Base-by-base conservation (phyloP, 2,329 filamentous ascomycete genomes). In the Leptographium lundbergii region DNA sequence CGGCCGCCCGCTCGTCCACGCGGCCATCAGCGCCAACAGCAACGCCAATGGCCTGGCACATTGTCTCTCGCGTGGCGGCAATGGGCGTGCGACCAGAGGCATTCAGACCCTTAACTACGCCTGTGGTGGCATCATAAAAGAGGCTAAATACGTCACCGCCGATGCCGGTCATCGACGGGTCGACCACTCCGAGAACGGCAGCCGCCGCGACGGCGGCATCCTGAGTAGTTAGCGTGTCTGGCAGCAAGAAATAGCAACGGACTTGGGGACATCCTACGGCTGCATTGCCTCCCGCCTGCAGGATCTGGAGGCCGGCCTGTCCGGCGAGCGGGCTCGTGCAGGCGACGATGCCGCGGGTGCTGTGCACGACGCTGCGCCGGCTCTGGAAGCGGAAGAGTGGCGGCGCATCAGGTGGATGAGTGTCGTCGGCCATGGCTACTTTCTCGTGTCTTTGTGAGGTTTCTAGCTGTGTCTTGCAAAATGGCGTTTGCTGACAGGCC, bases 131-230 rank as follows among this genome's bases (percentile, higher is more conserved):
- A 68, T 92, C 81, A 74, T 91, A 96, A 76, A 83, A 96, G 32
- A 96, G 81, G 69, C 91, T 90, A 74, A 96, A 97, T 81, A 94
- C 89, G 71, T 97, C 92, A 61, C 92, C 92, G 55, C 92, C 92
- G 62, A 97, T 95, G 24, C 92, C 92, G 81, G 72, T 96, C 9
- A 88, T 94, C 60, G 85, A 84, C 7, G 94, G 94, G 69, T 99
- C 94, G 1, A 92, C 96, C 67, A 97, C 83, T 72, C 96, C 96
- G 58, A 97, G 79, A 3, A 85, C 89, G 25, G 92, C 92, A 51
- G 92, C 91, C 85, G 61, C 89, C 48, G 92, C 91, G 3, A 96
- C 87, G 11, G 92, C 91, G 29, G 92, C 91, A 75, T 97, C 91
- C 89, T 94, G 56, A 13, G 2, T n/a, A 3, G 42, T 45, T 19